Base-by-base conservation (phyloP, 1,284 basidiomycete species). In the Ustanciosporium gigantosporum region DNA sequence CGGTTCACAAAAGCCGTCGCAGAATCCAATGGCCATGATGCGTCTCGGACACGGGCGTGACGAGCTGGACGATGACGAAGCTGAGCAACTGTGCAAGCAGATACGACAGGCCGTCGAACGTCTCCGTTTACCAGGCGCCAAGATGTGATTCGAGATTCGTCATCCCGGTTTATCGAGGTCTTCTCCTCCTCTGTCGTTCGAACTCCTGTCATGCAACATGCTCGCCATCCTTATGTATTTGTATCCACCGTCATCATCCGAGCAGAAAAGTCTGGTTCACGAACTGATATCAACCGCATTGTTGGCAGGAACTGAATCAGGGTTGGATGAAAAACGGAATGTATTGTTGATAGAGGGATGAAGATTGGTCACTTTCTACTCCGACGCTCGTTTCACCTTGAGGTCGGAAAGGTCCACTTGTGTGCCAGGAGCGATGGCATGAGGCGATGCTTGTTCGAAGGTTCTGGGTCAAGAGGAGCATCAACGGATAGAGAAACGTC, bases 371-470 rank as follows among this genome's bases (percentile, higher is more conserved):
- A 35, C 17, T 35, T 9, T 11, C 20, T 19, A 64, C 45, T 71
- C 57, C 37, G 48, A 50, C 31, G 47, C 50, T 27, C 43, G 56
- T 60, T 71, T 75, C 49, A 75, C 61, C 43, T 71, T 64, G 42
- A 75, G 55, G 41, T 72, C 68, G 5, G 68, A 69, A 9, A 73
- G 57, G 44, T 75, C 69, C 29, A 58, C 62, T 55, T 69, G 58
- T 31, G 49, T 50, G 23, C 70, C 70, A 9, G 60, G 44, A 23
- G 46, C 48, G 24, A 71, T 32, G 20, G 50, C 50, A 55, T 72
- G 68, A 17, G 73, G 73, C 39, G 73, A 75, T 37, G 68, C 70
- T 38, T 62, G 61, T 43, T 73, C 66, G 40, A 75, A 75, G 32
- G 45, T 57, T 36, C 73, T 73, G 37, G 32, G n/a, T 11, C 11